Conservation (phyloP, 805 yeast genomes). For the Lachancea thermotolerans region DNA sequence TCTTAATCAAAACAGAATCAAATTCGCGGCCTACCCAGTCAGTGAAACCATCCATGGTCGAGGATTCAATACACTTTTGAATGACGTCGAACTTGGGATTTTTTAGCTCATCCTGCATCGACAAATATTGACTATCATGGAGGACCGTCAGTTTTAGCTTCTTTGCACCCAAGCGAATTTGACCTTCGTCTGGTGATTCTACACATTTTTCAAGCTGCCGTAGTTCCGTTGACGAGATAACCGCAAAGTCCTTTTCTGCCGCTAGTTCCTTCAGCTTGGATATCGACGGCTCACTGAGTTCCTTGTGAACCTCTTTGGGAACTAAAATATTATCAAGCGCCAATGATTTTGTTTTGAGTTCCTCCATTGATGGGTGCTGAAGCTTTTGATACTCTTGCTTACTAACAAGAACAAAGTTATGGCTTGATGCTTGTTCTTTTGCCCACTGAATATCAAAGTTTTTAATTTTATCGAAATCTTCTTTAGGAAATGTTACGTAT, state of each 20-base stretch:
- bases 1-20: conserved; percentile 1
- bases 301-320: conserved; percentile 5
- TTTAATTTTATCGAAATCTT: not conserved
- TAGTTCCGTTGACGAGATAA: conserved; percentile 10
- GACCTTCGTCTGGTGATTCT: conserved; percentile 12
- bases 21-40: not conserved
- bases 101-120: conserved; percentile 10
- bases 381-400: too few species aligned
- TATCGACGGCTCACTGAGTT: conserved; percentile 1
- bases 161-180: conserved; percentile 11
- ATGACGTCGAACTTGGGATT: conserved; percentile 6
- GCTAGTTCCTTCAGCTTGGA: conserved; percentile 7
- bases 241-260: conserved; percentile 16
- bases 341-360: conserved; percentile 5
- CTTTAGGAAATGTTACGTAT: not conserved
- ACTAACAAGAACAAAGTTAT: too few species aligned
- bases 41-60: not conserved
- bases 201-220: conserved; percentile 1
- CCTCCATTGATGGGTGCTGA: not conserved
- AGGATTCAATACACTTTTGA: not conserved
- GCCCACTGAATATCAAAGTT: not conserved
- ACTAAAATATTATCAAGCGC: conserved; percentile 9
- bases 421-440: not conserved
- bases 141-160: conserved; percentile 9
- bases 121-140: conserved; percentile 7